Evolutionary conservation across 768 basidiomycete genomes (phyloP).

Genomic region (Sistotremastrum suecicum): DNA sequence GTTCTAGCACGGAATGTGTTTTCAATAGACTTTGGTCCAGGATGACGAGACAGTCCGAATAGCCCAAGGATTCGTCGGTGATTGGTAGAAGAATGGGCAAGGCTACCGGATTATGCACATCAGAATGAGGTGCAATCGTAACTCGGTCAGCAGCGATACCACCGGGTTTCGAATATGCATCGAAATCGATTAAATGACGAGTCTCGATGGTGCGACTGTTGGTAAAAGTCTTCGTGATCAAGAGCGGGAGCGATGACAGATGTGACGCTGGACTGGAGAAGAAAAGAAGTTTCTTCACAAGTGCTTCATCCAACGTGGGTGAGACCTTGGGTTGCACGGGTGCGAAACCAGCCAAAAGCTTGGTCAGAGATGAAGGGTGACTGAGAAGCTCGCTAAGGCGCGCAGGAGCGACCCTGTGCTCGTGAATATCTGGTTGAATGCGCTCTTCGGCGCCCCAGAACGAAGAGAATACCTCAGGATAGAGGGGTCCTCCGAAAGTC

Average conservation of each 20-base stretch:
- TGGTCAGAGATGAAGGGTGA: slow-evolving; percentile 27
- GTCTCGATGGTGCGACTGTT: slow-evolving; percentile 35
- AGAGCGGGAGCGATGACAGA: slow-evolving; percentile 32
- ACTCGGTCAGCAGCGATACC: slow-evolving; percentile 59
- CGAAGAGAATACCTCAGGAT: slow-evolving; percentile 55
- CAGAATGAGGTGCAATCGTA: slow-evolving; percentile 39
- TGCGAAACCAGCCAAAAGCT: slow-evolving; percentile 21
- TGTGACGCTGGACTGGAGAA: slow-evolving; percentile 47
- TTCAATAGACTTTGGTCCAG: slow-evolving; percentile 69
- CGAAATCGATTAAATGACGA: slow-evolving; percentile 54
- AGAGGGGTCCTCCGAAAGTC: slow-evolving; percentile 48
- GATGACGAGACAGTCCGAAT: slow-evolving; percentile 58
- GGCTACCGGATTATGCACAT: slow-evolving; percentile 28
- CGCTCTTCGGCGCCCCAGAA: slow-evolving; percentile 28
- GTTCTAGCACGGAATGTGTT: slow-evolving; percentile 55
- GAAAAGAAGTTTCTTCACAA: slow-evolving; percentile 38
- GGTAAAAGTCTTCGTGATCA: slow-evolving; percentile 43
- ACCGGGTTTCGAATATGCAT: slow-evolving; percentile 60
- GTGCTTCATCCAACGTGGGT: slow-evolving; percentile 11
- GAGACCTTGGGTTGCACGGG: slow-evolving; percentile 15
- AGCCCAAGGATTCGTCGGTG: slow-evolving; percentile 27
- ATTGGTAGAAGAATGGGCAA: slow-evolving; percentile 46
- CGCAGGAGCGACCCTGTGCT: slow-evolving; percentile 45
- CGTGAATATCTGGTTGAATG: slow-evolving; percentile 27
- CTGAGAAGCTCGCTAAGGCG: slow-evolving; percentile 39